Evolutionary conservation across 1,139 yeast genomes (phyloP).

Genomic region (Blastobotrys serpentis): DNA sequence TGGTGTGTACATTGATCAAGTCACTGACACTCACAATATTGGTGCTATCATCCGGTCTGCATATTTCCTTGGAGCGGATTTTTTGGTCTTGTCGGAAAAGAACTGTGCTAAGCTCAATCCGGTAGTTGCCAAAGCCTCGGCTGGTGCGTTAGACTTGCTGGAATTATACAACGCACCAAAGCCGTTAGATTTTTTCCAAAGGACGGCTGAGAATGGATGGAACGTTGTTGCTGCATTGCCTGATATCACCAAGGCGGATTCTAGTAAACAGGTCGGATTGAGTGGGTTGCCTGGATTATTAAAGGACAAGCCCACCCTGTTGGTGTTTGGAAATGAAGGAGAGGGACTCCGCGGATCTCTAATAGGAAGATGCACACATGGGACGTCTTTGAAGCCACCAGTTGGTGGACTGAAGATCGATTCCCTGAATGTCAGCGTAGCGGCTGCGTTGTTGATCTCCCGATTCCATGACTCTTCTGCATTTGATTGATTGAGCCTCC

Average conservation of each 20-base stretch:
- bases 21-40: conserved; percentile 86
- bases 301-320: conserved; percentile 55
- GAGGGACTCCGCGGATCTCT: conserved; percentile 71
- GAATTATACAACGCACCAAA: conserved; percentile 57
- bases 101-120: conserved; percentile 77
- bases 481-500: too few relatives aligned
- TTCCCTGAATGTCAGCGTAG: conserved; percentile 87
- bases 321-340: conserved; percentile 86
- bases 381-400: conserved; percentile 49
- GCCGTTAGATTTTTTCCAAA: conserved; percentile 62
- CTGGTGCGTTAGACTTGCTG: conserved; percentile 82
- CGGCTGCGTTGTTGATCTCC: conserved; percentile 63
- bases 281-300: conserved; percentile 48
- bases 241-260: conserved; percentile 22
- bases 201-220: conserved; percentile 64
- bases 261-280: conserved; percentile 38
- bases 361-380: conserved; percentile 60
- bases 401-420: conserved; percentile 50
- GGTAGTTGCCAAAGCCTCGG: conserved; percentile 74
- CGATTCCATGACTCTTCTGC: not conserved
- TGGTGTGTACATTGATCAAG: conserved; percentile 75
- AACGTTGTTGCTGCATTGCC: conserved; percentile 59
- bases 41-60: conserved; percentile 87
- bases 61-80: conserved; percentile 81
- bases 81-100: conserved; percentile 65